Conservation (phyloP, 2,329 filamentous ascomycete species). For the Chaetomiaceae sp. region DNA sequence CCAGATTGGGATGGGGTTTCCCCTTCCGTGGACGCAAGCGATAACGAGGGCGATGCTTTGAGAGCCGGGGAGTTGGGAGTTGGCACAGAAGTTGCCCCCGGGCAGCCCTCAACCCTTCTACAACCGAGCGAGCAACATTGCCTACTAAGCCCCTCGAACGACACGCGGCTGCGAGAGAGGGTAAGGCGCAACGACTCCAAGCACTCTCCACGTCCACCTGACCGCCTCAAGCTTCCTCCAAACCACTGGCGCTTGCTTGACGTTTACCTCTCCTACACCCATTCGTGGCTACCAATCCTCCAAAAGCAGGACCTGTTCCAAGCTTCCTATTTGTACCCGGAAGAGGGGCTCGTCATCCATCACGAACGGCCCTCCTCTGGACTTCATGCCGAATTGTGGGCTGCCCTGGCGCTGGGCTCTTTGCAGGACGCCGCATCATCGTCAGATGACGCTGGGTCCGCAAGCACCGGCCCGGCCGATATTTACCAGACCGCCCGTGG, state of each 20-base stretch:
- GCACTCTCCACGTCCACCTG: background rate
- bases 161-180: background rate
- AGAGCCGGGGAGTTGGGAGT: slow-evolving; percentile 8
- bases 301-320: slow-evolving; percentile 58
- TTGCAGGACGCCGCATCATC: slow-evolving; percentile 40
- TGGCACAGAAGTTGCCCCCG: background rate
- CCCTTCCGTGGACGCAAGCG: slow-evolving; percentile 29
- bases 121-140: background rate
- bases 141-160: background rate
- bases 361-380: slow-evolving; percentile 29
- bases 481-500: slow-evolving; percentile 46
- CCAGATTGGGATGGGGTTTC: slow-evolving; percentile 28
- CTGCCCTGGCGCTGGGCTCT: slow-evolving; percentile 51
- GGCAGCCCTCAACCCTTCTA: background rate
- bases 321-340: slow-evolving; percentile 39
- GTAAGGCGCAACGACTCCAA: background rate
- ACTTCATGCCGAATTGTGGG: slow-evolving; percentile 55
- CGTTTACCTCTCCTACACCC: slow-evolving; percentile 68
- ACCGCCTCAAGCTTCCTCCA: slow-evolving; percentile 36
- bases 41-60: slow-evolving; percentile 28
- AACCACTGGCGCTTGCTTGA: slow-evolving; percentile 59
- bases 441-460: slow-evolving; percentile 15
- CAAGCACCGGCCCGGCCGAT: slow-evolving; percentile 28
- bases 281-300: slow-evolving; percentile 69
- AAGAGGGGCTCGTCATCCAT: slow-evolving; percentile 16